Evolutionary conservation across 2,329 filamentous ascomycete species (phyloP).

Genomic region (Falciphora oryzae): DNA sequence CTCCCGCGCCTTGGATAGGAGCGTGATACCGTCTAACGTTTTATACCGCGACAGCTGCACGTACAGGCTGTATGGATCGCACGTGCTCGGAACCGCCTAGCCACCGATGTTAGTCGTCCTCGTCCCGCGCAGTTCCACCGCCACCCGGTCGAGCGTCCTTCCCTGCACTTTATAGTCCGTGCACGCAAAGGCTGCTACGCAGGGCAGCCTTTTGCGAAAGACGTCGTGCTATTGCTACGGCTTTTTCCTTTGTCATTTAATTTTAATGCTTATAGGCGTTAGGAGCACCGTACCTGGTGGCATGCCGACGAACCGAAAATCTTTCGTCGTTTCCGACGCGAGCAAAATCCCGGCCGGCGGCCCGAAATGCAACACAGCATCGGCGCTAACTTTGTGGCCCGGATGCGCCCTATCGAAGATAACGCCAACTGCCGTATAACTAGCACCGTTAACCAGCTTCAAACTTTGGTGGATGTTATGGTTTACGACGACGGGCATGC

Average conservation of each 20-base stretch:
- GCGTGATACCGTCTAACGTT: not conserved
- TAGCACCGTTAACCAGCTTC: too few species aligned
- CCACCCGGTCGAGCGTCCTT: not conserved
- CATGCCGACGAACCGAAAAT: too few species aligned
- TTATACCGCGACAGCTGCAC: not conserved
- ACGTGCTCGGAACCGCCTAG: not conserved
- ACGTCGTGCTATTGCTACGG: not conserved
- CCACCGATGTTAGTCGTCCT: not conserved
- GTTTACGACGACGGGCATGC: too few species aligned
- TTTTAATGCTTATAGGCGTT: not conserved
- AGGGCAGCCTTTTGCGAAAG: not conserved
- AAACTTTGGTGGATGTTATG: too few species aligned
- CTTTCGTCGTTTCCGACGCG: not conserved
- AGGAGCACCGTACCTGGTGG: too few species aligned
- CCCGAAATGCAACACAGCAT: not conserved
- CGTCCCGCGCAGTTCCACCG: not conserved
- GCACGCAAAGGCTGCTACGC: not conserved
- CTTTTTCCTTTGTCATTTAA: not conserved
- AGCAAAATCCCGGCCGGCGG: not conserved
- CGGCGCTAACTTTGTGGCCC: not conserved
- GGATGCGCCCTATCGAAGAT: not conserved
- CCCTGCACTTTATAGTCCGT: not conserved
- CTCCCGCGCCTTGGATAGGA: not conserved
- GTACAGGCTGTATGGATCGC: not conserved
- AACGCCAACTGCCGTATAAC: not conserved